A percentile compares a stretch with the other conserved stretches of the same genome.
Conservation (phyloP, 139 green algal genomes). For the Micromonas pusilla region DNA sequence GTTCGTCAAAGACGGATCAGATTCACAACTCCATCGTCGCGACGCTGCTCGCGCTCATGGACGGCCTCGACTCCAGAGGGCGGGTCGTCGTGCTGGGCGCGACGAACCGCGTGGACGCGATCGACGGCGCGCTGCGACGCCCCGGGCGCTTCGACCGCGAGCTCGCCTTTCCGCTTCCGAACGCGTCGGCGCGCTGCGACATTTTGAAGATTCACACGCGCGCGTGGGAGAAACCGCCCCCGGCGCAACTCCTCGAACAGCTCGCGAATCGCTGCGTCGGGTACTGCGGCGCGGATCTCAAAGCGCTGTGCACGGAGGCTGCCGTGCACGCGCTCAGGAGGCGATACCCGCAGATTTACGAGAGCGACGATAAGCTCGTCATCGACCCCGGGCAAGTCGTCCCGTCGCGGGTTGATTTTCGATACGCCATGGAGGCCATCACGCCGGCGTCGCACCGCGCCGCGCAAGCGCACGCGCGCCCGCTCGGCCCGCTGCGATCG, state of each 20-base stretch:
- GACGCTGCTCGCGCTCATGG: conserved; percentile 92
- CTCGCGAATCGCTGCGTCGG: conserved; percentile 60
- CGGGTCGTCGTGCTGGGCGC: conserved; percentile 66
- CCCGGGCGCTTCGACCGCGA: conserved; percentile 69
- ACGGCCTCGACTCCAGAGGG: conserved; percentile 80
- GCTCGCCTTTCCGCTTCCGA: conserved; percentile 66
- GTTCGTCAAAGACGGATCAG: conserved; percentile 82
- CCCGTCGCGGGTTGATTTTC: conserved; percentile 67
- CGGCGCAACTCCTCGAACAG: conserved; percentile 49
- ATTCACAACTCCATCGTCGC: conserved; percentile 95
- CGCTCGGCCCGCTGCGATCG: conserved; percentile 46
- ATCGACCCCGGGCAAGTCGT: conserved; percentile 57
- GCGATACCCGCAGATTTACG: conserved; percentile 86
- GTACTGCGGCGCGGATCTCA: conserved; percentile 92
- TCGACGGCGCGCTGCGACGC: conserved; percentile 63
- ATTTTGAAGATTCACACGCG: conserved; percentile 89
- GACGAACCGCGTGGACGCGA: conserved; percentile 68
- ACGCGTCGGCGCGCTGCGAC: conserved; percentile 49
- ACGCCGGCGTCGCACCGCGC: conserved; percentile 68
- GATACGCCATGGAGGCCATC: conserved; percentile 62
- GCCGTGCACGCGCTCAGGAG: conserved; percentile 74
- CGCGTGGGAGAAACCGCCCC: conserved; percentile 61
- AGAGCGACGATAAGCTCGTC: conserved; percentile 62
- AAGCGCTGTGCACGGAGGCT: conserved; percentile 88
- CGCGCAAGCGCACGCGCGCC: conserved; percentile 46